Evolutionary conservation across 73 alveolate species (phyloP).

Genomic region (Uronychia binucleata): DNA sequence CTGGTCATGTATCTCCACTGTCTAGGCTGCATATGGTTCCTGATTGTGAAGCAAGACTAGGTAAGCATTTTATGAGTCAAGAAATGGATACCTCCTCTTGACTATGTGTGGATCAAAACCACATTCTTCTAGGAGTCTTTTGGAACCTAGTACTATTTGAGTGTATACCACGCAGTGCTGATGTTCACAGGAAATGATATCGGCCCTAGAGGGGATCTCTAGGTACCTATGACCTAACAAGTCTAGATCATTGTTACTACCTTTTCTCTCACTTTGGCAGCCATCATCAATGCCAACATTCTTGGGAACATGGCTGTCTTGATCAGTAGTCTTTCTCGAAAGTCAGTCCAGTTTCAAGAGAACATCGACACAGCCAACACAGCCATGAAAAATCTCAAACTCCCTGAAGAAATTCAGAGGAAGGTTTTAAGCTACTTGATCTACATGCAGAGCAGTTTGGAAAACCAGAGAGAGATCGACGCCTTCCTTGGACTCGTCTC

Average conservation of each 20-base stretch:
- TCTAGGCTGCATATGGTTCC: conserved; percentile 51
- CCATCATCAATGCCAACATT: conserved; percentile 62
- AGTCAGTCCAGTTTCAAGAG: conserved; percentile 34
- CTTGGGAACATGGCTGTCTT: conserved; percentile 59
- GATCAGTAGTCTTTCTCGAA: conserved; percentile 32
- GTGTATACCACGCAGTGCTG: conserved; percentile 40
- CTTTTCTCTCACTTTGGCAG: conserved; percentile 37
- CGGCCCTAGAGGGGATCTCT: conserved; percentile 22
- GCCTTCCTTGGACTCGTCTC: conserved; percentile 37
- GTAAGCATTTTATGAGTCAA: background rate
- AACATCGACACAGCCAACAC: conserved; percentile 50
- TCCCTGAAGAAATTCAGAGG: conserved; percentile 41
- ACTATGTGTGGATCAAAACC: conserved; percentile 1
- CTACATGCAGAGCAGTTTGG: conserved; percentile 28
- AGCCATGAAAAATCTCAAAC: conserved; percentile 53
- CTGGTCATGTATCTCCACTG: conserved; percentile 52
- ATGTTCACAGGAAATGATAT: conserved; percentile 44
- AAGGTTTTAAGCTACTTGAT: conserved; percentile 17
- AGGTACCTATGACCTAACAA: conserved; percentile 14
- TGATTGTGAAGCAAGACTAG: conserved; percentile 36
- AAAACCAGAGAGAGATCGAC: conserved; percentile 42
- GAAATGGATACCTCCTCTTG: conserved; percentile 24
- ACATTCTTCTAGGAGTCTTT: conserved; percentile 5
- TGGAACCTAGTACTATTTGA: conserved; percentile 6
- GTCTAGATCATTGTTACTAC: conserved; percentile 27